phyloP scores from a whole-genome alignment of 495 filamentous ascomycete species.

The Penicillium paradoxum region DNA sequence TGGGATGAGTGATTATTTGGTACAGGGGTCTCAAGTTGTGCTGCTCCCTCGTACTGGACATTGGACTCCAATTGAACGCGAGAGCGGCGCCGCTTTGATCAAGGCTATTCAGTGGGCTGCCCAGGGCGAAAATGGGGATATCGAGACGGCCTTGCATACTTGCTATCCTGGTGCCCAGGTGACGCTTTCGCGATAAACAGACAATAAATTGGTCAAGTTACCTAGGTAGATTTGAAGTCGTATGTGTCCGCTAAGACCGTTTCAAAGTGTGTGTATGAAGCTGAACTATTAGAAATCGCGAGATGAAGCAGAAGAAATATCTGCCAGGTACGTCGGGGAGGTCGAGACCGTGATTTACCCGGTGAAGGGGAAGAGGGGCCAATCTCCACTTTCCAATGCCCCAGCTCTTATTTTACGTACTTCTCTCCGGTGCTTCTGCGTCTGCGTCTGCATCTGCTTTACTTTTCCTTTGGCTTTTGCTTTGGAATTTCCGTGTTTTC shows the following conservation, averaged over 20 bases:
- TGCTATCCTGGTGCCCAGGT: slow-evolving; percentile 32
- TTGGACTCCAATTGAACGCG: slow-evolving; percentile 40
- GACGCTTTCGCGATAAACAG: slow-evolving; percentile 27
- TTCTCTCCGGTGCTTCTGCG: neutral
- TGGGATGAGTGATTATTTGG: slow-evolving; percentile 41
- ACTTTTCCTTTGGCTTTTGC: neutral
- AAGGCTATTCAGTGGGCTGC: slow-evolving; percentile 35
- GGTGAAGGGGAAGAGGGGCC: neutral
- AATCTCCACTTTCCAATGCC: neutral
- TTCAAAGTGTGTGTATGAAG: no score
- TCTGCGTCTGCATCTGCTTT: no score
- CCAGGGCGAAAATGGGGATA: slow-evolving; percentile 34
- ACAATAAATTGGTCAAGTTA: neutral
- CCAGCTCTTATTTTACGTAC: neutral
- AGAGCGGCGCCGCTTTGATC: slow-evolving; percentile 32
- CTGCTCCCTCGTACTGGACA: slow-evolving; percentile 37
- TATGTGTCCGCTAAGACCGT: no score
- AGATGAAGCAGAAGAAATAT: no score
- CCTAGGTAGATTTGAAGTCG: neutral
- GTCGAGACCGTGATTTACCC: neutral
- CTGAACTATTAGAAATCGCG: no score
- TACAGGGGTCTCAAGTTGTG: slow-evolving; percentile 36
- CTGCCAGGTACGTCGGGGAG: no score
- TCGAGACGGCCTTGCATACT: slow-evolving; percentile 23
- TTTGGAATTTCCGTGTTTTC: neutral